phyloP scores from a whole-genome alignment of 495 filamentous ascomycete species.

The Xylona heveae region DNA sequence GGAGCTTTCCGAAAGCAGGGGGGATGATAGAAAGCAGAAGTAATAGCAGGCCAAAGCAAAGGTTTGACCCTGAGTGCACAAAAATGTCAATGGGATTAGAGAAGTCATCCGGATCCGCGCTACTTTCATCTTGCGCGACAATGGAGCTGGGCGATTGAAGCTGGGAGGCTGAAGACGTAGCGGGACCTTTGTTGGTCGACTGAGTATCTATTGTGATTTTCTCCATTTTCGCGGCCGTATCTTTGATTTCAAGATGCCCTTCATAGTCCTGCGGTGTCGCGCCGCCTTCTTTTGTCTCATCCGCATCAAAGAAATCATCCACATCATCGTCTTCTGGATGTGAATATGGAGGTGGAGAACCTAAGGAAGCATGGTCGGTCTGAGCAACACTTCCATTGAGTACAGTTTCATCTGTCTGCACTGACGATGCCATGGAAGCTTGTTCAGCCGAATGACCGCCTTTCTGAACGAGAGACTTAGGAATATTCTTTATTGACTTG shows the following conservation, averaged over 20 bases:
- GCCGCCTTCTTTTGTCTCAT: slow-evolving; percentile 13
- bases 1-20: slow-evolving; percentile 62
- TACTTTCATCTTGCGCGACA: slow-evolving; percentile 1
- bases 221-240: slow-evolving; percentile 14
- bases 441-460: no score
- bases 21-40: slow-evolving; percentile 80
- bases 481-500: no score
- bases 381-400: no score
- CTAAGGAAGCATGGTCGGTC: no score
- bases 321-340: slow-evolving; percentile 18
- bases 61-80: slow-evolving; percentile 66
- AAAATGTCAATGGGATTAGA: slow-evolving; percentile 60
- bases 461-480: no score
- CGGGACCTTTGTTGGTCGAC: slow-evolving; percentile 1
- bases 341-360: no score
- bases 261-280: slow-evolving; percentile 11
- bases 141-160: background rate
- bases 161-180: background rate
- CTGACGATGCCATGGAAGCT: no score
- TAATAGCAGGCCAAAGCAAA: slow-evolving; percentile 74
- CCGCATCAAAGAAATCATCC: slow-evolving; percentile 23
- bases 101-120: slow-evolving; percentile 28
- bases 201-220: slow-evolving; percentile 13
- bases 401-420: no score
- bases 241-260: slow-evolving; percentile 15